A percentile compares a stretch with the other conserved stretches of the same genome.
Conservation (phyloP, 2,329 filamentous ascomycete genomes). For the Penicillium sumatraense region DNA sequence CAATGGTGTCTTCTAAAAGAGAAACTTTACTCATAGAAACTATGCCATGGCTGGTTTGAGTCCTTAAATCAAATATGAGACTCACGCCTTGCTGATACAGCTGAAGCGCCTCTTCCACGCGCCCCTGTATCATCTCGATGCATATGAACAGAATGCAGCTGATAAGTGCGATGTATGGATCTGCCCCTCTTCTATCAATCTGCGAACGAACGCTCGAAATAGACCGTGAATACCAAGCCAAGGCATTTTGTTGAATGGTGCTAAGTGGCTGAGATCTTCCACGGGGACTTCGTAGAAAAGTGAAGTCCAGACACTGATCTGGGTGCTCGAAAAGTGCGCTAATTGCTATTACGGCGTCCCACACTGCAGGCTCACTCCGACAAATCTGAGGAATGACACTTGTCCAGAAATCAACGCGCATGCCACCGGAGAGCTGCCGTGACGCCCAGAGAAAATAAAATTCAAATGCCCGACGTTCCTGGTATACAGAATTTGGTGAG, state of each 20-base stretch:
- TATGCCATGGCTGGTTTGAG: conserved; percentile 11
- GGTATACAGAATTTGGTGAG: conserved; percentile 10
- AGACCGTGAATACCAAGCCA: conserved; percentile 40
- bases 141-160: conserved; percentile 41
- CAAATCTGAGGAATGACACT: conserved; percentile 24
- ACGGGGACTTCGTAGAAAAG: conserved; percentile 3
- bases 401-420: conserved; percentile 29
- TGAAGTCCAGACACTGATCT: conserved; percentile 15
- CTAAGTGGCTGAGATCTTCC: neutral
- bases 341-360: conserved; percentile 30
- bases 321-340: conserved; percentile 26
- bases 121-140: conserved; percentile 34
- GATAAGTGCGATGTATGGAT: conserved; percentile 34
- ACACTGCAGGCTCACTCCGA: conserved; percentile 28
- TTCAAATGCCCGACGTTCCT: conserved; percentile 31
- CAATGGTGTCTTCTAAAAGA: conserved; percentile 32
- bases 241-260: conserved; percentile 22
- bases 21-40: conserved; percentile 19
- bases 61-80: conserved; percentile 28
- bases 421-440: conserved; percentile 14
- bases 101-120: conserved; percentile 26
- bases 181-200: conserved; percentile 26
- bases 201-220: conserved; percentile 29
- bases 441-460: conserved; percentile 28
- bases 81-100: conserved; percentile 32